phyloP scores from a whole-genome alignment of 257 asterid species.

The Asclepias syriaca region DNA sequence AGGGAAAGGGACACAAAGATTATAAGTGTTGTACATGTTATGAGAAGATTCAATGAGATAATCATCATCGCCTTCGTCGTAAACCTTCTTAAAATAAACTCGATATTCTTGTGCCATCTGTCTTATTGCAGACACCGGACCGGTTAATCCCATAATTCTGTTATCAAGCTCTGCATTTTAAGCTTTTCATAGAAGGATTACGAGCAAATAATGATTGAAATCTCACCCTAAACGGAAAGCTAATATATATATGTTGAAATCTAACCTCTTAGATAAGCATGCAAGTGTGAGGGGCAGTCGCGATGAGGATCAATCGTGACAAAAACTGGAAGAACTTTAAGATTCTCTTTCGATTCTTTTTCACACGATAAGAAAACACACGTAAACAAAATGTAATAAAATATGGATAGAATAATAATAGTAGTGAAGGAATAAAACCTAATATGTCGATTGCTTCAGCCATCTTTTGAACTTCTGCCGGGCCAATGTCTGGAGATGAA shows the following conservation, averaged over 20 bases:
- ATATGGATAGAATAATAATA: slow-evolving; percentile 3
- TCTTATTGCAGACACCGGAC: slow-evolving; percentile 69
- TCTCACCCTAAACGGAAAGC: not conserved
- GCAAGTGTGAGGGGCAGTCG: slow-evolving; percentile 82
- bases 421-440: slow-evolving; percentile 47
- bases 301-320: slow-evolving; percentile 97
- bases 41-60: slow-evolving; percentile 87
- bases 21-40: slow-evolving; percentile 51
- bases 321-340: slow-evolving; percentile 75
- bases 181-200: not conserved
- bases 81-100: slow-evolving; percentile 72
- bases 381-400: slow-evolving; percentile 3
- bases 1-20: not conserved
- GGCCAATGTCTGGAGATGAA: slow-evolving; percentile 97
- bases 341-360: slow-evolving; percentile 62
- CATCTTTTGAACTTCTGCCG: slow-evolving; percentile 91
- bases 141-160: slow-evolving; percentile 80
- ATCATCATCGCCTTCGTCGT: slow-evolving; percentile 88
- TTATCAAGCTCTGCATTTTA: slow-evolving; percentile 60
- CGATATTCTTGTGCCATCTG: slow-evolving; percentile 95
- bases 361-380: slow-evolving; percentile 18
- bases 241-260: not conserved
- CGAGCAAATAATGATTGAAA: not conserved
- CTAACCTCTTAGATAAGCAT: slow-evolving; percentile 77
- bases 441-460: slow-evolving; percentile 52